Evolutionary conservation across 2,329 filamentous ascomycete genomes (phyloP), one percentile per base, ranked within the genome.

Genomic region (Sporothrix protearum): DNA sequence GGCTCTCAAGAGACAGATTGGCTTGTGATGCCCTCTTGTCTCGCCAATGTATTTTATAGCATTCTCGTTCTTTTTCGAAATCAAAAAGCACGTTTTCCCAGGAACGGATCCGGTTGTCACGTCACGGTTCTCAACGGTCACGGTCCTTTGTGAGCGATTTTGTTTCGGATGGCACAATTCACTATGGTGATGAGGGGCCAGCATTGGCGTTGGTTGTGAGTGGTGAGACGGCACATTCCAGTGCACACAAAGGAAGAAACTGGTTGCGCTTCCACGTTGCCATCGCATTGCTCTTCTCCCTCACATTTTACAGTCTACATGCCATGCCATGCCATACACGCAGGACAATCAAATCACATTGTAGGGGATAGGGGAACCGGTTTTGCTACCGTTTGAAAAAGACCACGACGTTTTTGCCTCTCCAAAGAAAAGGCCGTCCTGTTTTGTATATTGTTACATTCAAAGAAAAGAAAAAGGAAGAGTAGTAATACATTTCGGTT

Each of bases 181-280:
- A 64, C 59, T 45, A 19, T 45, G 59, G 59, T 64, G 59, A 64
- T 42, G 36, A 3, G 14, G 12, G 36, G 36, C 22, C 22, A n/a
- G n/a, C n/a, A n/a, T n/a, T n/a, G n/a, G n/a, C n/a, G n/a, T n/a
- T 28, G 9, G 49, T 53, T 53, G 49, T 25, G 22, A n/a, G 59
- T 63, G 45, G 59, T 45, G 59, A 64, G 59, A 64, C 59, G 28
- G n/a, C 59, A 25, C 59, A 64, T 45, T 64, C 59, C 59, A 45
- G 2, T 19, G 12, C n/a, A 28, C 59, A 39, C n/a, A 25, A 33
- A 22, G 22, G 16, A 53, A 22, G 57, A 10, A 7, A 9, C 12
- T 36, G 22, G 36, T 10, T 45, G 12, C 19, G 57, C 9, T 25
- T 19, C 9, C 59, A 36, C n/a, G 33, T 63, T 42, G 25, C 36